Conservation (phyloP, 768 basidiomycete species). For the Hypsizygus marmoreus region DNA sequence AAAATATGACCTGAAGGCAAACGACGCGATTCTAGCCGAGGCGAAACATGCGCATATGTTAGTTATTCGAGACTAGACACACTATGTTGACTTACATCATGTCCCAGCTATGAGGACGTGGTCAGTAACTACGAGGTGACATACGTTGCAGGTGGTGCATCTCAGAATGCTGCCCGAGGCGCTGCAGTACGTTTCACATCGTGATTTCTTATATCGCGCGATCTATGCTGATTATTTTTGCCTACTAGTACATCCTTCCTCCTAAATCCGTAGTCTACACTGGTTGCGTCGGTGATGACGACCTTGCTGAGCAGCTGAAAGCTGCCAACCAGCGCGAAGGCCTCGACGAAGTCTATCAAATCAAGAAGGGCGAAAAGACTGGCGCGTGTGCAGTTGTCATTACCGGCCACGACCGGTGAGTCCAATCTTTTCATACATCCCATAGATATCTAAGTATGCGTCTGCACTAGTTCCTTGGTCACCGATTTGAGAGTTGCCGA, state of each 20-base stretch:
- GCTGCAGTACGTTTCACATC: slow-evolving; percentile 72
- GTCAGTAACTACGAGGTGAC: slow-evolving; percentile 72
- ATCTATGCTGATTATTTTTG: slow-evolving; percentile 13
- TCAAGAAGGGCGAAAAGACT: slow-evolving; percentile 84
- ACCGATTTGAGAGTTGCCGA: slow-evolving; percentile 91
- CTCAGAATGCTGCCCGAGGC: slow-evolving; percentile 94
- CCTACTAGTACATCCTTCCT: slow-evolving; percentile 85
- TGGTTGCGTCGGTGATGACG: slow-evolving; percentile 92
- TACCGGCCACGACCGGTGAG: slow-evolving; percentile 88
- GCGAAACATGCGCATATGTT: slow-evolving; percentile 89
- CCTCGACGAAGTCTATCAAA: slow-evolving; percentile 84
- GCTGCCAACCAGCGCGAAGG: slow-evolving; percentile 92
- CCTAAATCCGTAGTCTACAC: slow-evolving; percentile 88
- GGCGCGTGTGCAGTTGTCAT: slow-evolving; percentile 97
- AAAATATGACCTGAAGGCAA: slow-evolving; percentile 89
- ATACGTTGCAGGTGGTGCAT: slow-evolving; percentile 96
- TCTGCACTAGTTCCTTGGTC: slow-evolving; percentile 72
- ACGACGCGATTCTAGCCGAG: slow-evolving; percentile 95
- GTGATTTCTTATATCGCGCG: not conserved
- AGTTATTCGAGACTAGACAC: slow-evolving; percentile 22
- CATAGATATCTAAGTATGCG: not conserved
- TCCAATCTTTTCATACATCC: not conserved
- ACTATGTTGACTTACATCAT: slow-evolving; percentile 4
- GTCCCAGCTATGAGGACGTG: slow-evolving; percentile 83
- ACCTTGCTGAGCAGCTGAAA: slow-evolving; percentile 86